phyloP scores from a whole-genome alignment of 2,329 filamentous ascomycete genomes.

The Penicillium concentricum region DNA sequence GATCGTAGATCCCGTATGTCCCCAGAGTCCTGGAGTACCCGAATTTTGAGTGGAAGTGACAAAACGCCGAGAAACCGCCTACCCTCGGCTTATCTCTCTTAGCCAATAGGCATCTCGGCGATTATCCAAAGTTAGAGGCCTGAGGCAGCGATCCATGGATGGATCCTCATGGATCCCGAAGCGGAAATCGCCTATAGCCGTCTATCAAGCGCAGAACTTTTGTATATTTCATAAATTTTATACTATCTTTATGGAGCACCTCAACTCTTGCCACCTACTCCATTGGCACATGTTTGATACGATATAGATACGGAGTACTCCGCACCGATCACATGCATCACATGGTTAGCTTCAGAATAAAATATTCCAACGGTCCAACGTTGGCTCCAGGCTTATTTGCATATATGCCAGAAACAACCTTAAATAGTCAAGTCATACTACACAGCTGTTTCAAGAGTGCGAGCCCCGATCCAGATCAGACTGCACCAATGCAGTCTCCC shows the following conservation, averaged over 20 bases:
- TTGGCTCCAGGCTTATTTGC: too few relatives aligned
- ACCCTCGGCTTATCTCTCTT: constrained; percentile 16
- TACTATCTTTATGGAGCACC: neutral
- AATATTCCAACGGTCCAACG: too few relatives aligned
- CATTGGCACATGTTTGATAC: neutral
- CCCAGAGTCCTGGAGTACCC: constrained; percentile 24
- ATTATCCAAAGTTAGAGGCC: constrained; percentile 25
- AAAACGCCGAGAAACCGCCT: constrained; percentile 28
- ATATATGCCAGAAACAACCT: constrained; percentile 5
- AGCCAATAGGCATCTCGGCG: constrained; percentile 28
- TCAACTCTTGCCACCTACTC: neutral
- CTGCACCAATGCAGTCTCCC: neutral
- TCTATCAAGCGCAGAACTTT: neutral
- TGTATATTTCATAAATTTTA: too few relatives aligned
- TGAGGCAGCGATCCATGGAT: neutral
- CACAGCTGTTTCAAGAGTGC: neutral
- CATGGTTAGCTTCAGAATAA: neutral
- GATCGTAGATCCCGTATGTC: neutral
- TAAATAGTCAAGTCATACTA: neutral
- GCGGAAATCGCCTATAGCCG: neutral
- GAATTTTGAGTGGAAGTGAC: constrained; percentile 18
- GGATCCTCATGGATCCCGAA: neutral
- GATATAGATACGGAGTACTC: neutral
- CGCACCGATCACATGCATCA: constrained; percentile 4
- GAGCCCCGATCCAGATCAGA: neutral